Evolutionary conservation across 1,284 basidiomycete species (phyloP), one percentile per base, ranked within the genome.

Genomic region (Melampsora larici-populina): DNA sequence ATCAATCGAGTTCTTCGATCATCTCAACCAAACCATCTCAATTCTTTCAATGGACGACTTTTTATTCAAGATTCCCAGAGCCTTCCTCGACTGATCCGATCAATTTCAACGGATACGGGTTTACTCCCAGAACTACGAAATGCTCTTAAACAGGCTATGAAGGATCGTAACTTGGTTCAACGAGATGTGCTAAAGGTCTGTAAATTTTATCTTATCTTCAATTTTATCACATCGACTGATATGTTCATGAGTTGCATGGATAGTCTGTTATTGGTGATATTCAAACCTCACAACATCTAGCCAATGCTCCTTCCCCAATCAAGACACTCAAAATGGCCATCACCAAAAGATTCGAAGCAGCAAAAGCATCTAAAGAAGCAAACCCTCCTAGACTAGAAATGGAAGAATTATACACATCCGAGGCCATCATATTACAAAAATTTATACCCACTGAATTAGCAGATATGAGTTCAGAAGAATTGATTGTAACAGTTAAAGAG

Each of bases 201-300:
- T 11, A 21, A 49, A 11, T 21, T 49, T 29, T 11, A 24, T 17
- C n/a, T 13, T 1, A 24, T 58, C 26, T 58, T 58, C 2, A 8
- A 58, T 7, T 4, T 43, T 43, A 11, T 43, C 7, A 13, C 7
- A 43, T 43, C 7, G 15, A 9, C 55, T 58, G 5, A 58, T 58
- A 1, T 13, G 7, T 58, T 43, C 40, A 43, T 43, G 40, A 13
- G 40, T 7, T 43, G 1, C 55, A 29, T n/a, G 2, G 8, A 7
- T 31, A 64, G 63, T 64, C 63, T 29, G 63, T 64, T 64, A 7
- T 64, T 31, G 63, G 63, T 36, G 63, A 64, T 40, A 64, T 64
- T 31, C 63, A 64, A 64, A 64, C 63, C 33, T 64, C 63, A 40
- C 63, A 64, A 21, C 63, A 64, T 64, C 17, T 64, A 64, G 29